Conservation (phyloP, 352 stramenopile species). For the Pythium volutum region DNA sequence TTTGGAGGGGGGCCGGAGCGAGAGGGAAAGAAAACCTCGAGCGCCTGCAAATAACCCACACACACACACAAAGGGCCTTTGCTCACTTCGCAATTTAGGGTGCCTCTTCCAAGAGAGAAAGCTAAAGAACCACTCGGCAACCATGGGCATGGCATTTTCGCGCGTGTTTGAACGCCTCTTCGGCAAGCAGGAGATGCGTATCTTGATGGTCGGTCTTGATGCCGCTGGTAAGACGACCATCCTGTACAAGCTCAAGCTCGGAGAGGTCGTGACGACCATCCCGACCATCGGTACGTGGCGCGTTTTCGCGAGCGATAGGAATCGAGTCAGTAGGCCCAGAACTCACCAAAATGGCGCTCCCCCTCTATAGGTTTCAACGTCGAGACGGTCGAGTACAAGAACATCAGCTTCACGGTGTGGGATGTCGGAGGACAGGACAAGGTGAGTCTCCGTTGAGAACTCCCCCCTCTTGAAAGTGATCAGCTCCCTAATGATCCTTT, state of each 20-base stretch:
- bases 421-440: conserved; percentile 99
- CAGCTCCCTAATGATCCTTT: not conserved
- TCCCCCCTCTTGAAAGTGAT: not conserved
- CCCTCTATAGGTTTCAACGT: conserved; percentile 94
- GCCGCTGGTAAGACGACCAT: conserved; percentile 99
- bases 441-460: conserved; percentile 8
- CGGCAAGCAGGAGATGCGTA: conserved; percentile 98
- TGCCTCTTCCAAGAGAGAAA: conserved; percentile 24
- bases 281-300: conserved; percentile 92
- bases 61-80: conserved; percentile 2
- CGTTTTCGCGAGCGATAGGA: conserved; percentile 34
- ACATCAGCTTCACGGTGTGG: conserved; percentile 99
- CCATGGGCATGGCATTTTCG: conserved; percentile 98
- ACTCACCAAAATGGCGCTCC: not conserved
- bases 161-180: conserved; percentile 98
- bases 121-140: conserved; percentile 34
- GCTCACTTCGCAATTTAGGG: conserved; percentile 30
- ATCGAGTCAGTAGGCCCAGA: conserved; percentile 42
- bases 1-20: conserved; percentile 3
- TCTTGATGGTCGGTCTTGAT: conserved; percentile 99
- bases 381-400: conserved; percentile 99
- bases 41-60: conserved; percentile 25
- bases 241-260: conserved; percentile 93
- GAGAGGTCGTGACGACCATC: conserved; percentile 97
- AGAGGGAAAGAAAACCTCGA: conserved; percentile 23